Base-by-base conservation (phyloP, 139 green algal species). In the Auxenochlorella pyrenoidosa region DNA sequence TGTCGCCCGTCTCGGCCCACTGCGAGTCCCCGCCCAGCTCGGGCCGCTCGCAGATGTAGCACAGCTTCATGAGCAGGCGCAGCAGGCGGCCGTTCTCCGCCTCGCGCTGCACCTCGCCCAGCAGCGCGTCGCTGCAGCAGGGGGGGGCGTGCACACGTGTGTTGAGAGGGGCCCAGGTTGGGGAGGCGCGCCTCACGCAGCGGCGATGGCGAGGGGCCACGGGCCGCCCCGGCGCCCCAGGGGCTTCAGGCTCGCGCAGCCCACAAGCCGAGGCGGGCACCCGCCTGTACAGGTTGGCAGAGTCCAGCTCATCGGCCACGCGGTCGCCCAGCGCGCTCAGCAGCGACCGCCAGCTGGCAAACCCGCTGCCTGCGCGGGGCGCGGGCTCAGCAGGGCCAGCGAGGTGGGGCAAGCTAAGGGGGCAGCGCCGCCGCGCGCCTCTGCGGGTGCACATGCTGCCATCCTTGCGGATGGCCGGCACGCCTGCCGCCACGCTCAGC, bases 1-100 rank as follows among this genome's bases (percentile, higher is more conserved):
- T 75, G 80, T 92, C 90, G 12, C 91, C 92, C 75, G 92, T 93
- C 54, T 95, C 93, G 22, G 89, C 79, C 95, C 95, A 97, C 54
- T 91, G 77, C 36, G 86, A 58, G 80, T 97, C 93, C 6, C 90
- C 72, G 68, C 93, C 89, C 18, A 87, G 89, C 66, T 95, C 91
- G 0, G 93, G 93, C 2, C 96, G 92, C 80, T 99, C 96, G 10
- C 90, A 93, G 10, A 99, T 84, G 54, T 93, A 93, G 80, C 90
- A 86, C 68, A 99, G 89, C 85, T 97, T 97, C 6, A 95, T 85
- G 12, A 98, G 81, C 63, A 99, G 83, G 58, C 97, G 94, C 88
- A 97, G 87, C 73, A 99, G 86, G 6, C 97, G 94, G 32, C 96
- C 97, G 87, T 98, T 98, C 83, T 99, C 97, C 32, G 85, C 83